Conservation (phyloP, 2,329 filamentous ascomycete species). For the Lecanicillium sp. region DNA sequence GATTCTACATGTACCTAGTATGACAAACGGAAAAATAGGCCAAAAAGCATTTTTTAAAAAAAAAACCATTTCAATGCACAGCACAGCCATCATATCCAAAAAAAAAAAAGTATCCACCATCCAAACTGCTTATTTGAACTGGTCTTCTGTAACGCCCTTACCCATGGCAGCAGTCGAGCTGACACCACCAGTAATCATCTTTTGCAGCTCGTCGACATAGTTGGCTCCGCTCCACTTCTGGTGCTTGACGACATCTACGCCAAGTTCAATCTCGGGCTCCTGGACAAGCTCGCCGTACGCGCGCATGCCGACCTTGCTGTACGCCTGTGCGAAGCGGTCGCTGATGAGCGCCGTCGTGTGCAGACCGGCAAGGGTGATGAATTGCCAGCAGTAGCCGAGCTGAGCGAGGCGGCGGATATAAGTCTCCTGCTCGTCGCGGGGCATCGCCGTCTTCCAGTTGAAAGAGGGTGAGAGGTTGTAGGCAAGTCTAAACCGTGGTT, state of each 20-base stretch:
- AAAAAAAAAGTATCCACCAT: too few relatives aligned
- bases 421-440: constrained; percentile 84
- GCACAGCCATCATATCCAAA: too few relatives aligned
- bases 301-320: constrained; percentile 76
- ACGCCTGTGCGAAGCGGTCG: constrained; percentile 80
- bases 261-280: constrained; percentile 88
- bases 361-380: constrained; percentile 96
- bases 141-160: constrained; percentile 94
- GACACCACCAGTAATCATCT: constrained; percentile 94
- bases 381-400: constrained; percentile 98
- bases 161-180: constrained; percentile 94
- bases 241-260: constrained; percentile 93
- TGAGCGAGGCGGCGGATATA: constrained; percentile 84
- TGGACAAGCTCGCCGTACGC: constrained; percentile 96
- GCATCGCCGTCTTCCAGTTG: constrained; percentile 98
- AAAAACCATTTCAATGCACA: too few relatives aligned
- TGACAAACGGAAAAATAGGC: too few relatives aligned
- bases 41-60: too few relatives aligned
- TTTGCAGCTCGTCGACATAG: constrained; percentile 89
- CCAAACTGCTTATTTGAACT: constrained; percentile 57
- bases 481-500: constrained; percentile 54
- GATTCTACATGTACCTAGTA: too few relatives aligned
- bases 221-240: constrained; percentile 98
- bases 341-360: constrained; percentile 92
- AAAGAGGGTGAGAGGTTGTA: constrained; percentile 99